Conservation (phyloP, 371 early-diverging fungal genomes). For the Mortierella polycephala region DNA sequence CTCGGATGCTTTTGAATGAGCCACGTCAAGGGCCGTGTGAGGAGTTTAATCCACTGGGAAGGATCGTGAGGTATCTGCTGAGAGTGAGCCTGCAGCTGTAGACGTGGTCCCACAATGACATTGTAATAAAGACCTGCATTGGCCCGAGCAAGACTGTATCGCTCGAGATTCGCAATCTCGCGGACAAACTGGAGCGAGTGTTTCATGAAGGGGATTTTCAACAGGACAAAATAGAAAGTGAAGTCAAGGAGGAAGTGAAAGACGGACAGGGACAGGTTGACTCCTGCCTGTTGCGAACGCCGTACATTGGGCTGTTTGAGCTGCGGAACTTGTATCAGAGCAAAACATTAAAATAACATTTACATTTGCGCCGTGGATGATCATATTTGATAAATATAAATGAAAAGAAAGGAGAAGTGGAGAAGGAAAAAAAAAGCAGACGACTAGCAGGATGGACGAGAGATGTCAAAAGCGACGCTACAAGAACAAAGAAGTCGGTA, state of each 20-base stretch:
- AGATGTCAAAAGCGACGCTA: not conserved
- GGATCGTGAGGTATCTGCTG: constrained; percentile 3
- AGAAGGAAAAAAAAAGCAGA: not conserved
- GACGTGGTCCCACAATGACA: constrained; percentile 34
- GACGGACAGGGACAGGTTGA: not conserved
- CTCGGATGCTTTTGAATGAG: constrained; percentile 29
- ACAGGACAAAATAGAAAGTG: not conserved
- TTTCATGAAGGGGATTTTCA: constrained; percentile 5
- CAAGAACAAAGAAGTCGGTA: not conserved
- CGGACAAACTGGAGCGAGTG: constrained; percentile 24
- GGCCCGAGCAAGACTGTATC: constrained; percentile 28
- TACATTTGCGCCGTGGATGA: no score
- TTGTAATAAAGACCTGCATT: constrained; percentile 29
- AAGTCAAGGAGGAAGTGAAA: not conserved
- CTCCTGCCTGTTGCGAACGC: no score
- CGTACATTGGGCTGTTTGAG: no score
- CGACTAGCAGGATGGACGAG: no score
- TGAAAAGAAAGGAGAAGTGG: not conserved
- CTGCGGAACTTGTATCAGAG: no score
- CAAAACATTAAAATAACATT: no score
- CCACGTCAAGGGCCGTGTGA: constrained; percentile 26
- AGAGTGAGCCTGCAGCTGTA: constrained; percentile 4
- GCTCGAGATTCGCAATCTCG: constrained; percentile 30
- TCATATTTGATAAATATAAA: no score
- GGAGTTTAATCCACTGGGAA: constrained; percentile 30